Percentiles rank a stretch among this genome's conserved stretches.
Evolutionary conservation across 2,329 filamentous ascomycete genomes (phyloP).

Genomic region (Chaetomium sp.): DNA sequence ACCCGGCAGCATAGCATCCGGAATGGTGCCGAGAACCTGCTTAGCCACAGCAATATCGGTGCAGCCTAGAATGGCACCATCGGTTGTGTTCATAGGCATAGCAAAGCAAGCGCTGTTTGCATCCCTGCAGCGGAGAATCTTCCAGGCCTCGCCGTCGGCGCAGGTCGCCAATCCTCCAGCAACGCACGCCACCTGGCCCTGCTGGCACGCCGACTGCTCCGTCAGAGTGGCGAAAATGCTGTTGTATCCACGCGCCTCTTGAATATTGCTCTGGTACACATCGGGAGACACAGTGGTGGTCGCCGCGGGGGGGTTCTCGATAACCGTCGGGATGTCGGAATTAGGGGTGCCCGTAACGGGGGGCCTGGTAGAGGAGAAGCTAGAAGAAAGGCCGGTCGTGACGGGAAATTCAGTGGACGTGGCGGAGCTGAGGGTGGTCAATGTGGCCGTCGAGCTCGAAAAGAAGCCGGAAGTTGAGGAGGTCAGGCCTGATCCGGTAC

Average conservation of each 20-base stretch:
- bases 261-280: slow-evolving; percentile 50
- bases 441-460: not conserved
- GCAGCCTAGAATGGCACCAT: slow-evolving; percentile 55
- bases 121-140: slow-evolving; percentile 43
- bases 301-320: slow-evolving; percentile 38
- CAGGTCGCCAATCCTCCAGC: slow-evolving; percentile 53
- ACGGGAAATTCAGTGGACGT: not conserved
- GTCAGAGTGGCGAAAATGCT: slow-evolving; percentile 49
- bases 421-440: not conserved
- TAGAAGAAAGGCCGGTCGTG: slow-evolving; percentile 9
- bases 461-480: not conserved
- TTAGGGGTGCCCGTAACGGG: slow-evolving; percentile 45
- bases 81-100: slow-evolving; percentile 53
- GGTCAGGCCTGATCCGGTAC: not conserved
- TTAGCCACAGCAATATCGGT: slow-evolving; percentile 45
- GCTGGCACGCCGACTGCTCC: slow-evolving; percentile 49
- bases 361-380: slow-evolving; percentile 28
- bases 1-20: slow-evolving; percentile 16
- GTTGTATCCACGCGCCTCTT: slow-evolving; percentile 51
- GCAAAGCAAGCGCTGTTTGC: slow-evolving; percentile 51
- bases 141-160: slow-evolving; percentile 45
- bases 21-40: slow-evolving; percentile 45
- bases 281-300: slow-evolving; percentile 47
- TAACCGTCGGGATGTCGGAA: slow-evolving; percentile 47
- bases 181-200: slow-evolving; percentile 56